A percentile compares a stretch with the other conserved stretches of the same genome.
phyloP scores from a whole-genome alignment of 139 green algal species.

The Pleodorina starrii region DNA sequence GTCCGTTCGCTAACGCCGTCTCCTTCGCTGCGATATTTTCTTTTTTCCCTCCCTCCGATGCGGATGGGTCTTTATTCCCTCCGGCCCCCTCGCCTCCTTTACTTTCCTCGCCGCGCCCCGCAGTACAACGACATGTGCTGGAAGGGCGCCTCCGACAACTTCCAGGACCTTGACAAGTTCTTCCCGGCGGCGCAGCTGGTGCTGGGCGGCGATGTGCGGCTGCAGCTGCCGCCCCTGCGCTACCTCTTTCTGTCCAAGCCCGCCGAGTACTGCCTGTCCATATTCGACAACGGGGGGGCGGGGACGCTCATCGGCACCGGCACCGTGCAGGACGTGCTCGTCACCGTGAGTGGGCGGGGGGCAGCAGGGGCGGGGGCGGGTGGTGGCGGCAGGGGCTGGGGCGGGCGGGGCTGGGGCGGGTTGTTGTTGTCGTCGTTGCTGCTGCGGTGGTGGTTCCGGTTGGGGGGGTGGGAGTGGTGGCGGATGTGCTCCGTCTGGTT shows the following conservation, averaged over 20 bases:
- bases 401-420: background rate
- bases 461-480: background rate
- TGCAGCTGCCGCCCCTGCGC: slow-evolving; percentile 78
- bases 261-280: slow-evolving; percentile 88
- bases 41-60: too few species aligned
- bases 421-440: background rate
- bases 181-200: slow-evolving; percentile 80
- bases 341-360: slow-evolving; percentile 62
- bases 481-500: background rate
- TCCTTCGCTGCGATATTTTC: too few species aligned
- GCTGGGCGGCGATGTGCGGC: slow-evolving; percentile 66
- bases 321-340: slow-evolving; percentile 82
- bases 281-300: slow-evolving; percentile 88
- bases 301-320: slow-evolving; percentile 91
- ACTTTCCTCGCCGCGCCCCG: background rate
- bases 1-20: too few species aligned
- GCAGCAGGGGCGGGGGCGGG: background rate
- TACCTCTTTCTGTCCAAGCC: slow-evolving; percentile 87
- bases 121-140: slow-evolving; percentile 94
- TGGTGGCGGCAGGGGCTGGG: background rate
- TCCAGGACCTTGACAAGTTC: slow-evolving; percentile 59
- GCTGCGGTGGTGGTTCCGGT: background rate
- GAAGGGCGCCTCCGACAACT: slow-evolving; percentile 61
- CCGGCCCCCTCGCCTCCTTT: too few species aligned
- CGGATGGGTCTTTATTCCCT: too few species aligned